A percentile compares a stretch with the other conserved stretches of the same genome.
Conservation (phyloP, 768 basidiomycete genomes). For the Macrolepiota albuminosa region DNA sequence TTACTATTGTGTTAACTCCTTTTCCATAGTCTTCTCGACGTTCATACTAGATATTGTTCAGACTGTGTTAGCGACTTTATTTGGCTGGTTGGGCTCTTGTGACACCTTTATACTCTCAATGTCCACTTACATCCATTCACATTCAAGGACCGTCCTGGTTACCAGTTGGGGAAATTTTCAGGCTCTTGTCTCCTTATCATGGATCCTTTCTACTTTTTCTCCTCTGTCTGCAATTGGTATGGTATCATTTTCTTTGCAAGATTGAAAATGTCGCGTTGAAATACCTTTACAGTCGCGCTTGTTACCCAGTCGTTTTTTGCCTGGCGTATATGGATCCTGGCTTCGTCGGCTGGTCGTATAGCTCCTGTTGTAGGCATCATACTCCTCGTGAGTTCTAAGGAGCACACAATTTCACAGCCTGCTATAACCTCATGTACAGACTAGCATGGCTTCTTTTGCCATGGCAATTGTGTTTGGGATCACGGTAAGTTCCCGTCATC, state of each 20-base stretch:
- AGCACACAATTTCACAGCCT: neutral
- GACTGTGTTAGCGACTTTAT: neutral
- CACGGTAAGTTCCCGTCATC: neutral
- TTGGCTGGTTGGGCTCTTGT: neutral
- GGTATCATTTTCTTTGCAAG: neutral
- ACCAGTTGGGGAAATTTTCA: no score
- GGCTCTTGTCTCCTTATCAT: no score
- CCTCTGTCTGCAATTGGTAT: neutral
- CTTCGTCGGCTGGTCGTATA: neutral
- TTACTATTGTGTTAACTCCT: neutral
- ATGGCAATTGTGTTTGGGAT: neutral
- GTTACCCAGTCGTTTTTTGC: neutral
- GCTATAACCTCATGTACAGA: neutral
- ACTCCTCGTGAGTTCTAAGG: neutral
- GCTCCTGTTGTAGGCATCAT: neutral
- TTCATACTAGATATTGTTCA: neutral
- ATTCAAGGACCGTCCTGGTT: no score
- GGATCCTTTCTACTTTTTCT: no score
- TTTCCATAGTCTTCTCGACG: neutral
- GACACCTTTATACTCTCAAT: no score
- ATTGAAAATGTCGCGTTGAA: neutral
- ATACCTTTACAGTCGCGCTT: neutral
- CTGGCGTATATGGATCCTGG: constrained; percentile 1
- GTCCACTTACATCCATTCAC: no score
- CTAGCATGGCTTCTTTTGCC: neutral